Base-by-base conservation (phyloP, 2,329 filamentous ascomycete species). In the Tympanopsis confertula region DNA sequence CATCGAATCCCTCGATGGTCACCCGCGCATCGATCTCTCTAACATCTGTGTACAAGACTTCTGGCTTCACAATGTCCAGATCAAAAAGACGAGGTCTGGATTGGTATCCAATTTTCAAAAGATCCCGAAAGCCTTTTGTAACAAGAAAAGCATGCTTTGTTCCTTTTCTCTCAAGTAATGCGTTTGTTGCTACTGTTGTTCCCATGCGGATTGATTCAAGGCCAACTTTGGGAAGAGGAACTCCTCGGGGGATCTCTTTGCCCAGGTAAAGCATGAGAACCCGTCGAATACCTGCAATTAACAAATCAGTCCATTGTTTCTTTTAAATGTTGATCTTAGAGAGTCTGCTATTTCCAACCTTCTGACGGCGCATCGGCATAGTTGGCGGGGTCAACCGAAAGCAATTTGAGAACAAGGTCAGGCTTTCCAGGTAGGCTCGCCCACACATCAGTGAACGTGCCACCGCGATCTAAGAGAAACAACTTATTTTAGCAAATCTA, bases 171-270 rank as follows among this genome's bases (percentile, higher is more conserved):
- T 53, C 50, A 2, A 54, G 38, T 5, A 54, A 39, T 4, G 51
- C 51, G 38, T 54, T 54, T 15, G 51, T 54, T 4, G 50, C 51
- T 4, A 54, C 49, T 2, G 51, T 54, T 3, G 50, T 54, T 17
- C 51, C 51, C 46, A 54, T 54, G 3, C 48, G 44, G 14, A 50
- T 42, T 13, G 38, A 45, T 15, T 45, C 44, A 4, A 50, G 46
- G 20, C 17, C 40, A 13, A 39, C 37, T 18, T 41, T 35, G 15
- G 45, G 41, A 4, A 46, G 36, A 22, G 43, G 38, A 20, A 42
- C 30, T 17, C 45, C 39, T 36, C 45, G 41, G 5, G 45, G 48
- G 26, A 42, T 39, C 3, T 40, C 14, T 19, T 43, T 36, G 2
- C 48, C 49, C 4, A 41, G 44, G 5, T 40, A 42, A 26, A 44